phyloP scores from a whole-genome alignment of 257 asterid species.

The Forsythia viridissima region DNA sequence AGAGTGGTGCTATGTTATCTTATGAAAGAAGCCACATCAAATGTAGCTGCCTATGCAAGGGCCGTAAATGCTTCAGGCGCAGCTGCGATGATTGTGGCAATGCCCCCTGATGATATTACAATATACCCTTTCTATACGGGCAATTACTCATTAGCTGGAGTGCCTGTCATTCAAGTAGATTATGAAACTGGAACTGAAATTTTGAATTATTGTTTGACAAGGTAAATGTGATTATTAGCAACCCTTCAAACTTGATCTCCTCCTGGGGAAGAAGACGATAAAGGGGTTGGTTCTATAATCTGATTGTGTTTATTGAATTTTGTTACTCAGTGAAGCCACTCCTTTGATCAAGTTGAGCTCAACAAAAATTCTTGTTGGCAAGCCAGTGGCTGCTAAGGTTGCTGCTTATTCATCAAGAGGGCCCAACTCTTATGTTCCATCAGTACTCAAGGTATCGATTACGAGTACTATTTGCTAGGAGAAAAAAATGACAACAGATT shows the following conservation, averaged over 20 bases:
- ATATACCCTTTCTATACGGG: background rate
- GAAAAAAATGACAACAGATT: background rate
- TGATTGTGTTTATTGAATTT: background rate
- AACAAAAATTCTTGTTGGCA: constrained; percentile 25
- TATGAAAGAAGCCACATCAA: background rate
- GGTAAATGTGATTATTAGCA: constrained; percentile 18
- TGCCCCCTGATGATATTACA: constrained; percentile 4
- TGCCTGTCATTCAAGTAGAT: constrained; percentile 21
- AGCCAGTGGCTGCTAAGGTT: constrained; percentile 13
- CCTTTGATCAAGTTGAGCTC: background rate
- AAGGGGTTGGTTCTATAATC: background rate
- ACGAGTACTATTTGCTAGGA: background rate
- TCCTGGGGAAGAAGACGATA: background rate
- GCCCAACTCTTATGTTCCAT: constrained; percentile 27
- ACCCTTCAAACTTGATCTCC: background rate
- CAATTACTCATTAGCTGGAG: background rate
- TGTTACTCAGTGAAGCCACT: background rate
- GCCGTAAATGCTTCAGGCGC: background rate
- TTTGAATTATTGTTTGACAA: constrained; percentile 14
- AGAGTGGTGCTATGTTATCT: constrained; percentile 1
- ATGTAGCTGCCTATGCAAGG: background rate
- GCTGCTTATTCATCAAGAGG: constrained; percentile 34
- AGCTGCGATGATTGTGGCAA: background rate
- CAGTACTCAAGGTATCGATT: constrained; percentile 26
- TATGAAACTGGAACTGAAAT: constrained; percentile 22